phyloP scores from a whole-genome alignment of 192 early-diverging fungal species.

The Polychytrium aggregatum region DNA sequence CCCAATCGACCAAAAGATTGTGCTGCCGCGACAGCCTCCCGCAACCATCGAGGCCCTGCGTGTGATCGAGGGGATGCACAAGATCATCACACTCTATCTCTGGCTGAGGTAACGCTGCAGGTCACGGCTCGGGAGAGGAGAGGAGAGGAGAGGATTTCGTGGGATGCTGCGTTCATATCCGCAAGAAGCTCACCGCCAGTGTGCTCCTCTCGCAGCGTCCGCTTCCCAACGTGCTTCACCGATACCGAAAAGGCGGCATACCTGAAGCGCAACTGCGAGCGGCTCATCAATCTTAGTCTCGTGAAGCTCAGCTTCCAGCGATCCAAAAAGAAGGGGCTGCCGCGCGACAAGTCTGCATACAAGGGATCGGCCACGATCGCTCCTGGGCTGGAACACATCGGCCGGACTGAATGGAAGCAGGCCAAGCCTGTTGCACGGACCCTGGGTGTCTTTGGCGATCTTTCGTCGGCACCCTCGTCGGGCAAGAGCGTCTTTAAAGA shows the following conservation, averaged over 20 bases:
- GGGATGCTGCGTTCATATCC: neutral
- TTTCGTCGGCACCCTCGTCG: too few relatives aligned
- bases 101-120: constrained; percentile 51
- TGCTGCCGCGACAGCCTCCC: constrained; percentile 13
- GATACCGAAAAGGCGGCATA: constrained; percentile 28
- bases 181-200: neutral
- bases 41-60: constrained; percentile 20
- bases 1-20: constrained; percentile 16
- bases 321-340: constrained; percentile 7
- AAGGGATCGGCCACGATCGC: too few relatives aligned
- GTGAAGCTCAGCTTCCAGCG: constrained; percentile 9
- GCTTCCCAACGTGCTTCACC: constrained; percentile 49
- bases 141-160: neutral
- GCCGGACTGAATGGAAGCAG: too few relatives aligned
- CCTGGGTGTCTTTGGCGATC: too few relatives aligned
- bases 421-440: too few relatives aligned
- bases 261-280: constrained; percentile 39
- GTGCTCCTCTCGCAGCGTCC: constrained; percentile 19
- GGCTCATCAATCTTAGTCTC: constrained; percentile 32
- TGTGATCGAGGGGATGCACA: constrained; percentile 62
- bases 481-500: too few relatives aligned
- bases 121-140: neutral
- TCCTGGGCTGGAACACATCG: too few relatives aligned
- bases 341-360: too few relatives aligned
- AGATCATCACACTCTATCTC: constrained; percentile 69